Conservation (phyloP, 805 yeast species). For the Clavispora santaluciae region DNA sequence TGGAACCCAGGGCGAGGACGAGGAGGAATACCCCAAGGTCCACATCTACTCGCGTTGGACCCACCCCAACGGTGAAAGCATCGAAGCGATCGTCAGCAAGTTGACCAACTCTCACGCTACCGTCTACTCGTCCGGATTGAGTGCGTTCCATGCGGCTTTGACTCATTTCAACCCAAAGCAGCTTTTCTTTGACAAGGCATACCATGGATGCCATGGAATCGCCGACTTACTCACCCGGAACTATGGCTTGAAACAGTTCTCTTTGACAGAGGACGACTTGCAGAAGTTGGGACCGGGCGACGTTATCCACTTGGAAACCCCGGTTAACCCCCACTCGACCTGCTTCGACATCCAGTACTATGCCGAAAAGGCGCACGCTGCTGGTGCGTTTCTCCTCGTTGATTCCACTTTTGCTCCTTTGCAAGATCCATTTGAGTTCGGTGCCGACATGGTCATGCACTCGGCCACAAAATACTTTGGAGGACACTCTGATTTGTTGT, state of each 20-base stretch:
- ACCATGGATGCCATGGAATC: conserved; percentile 80
- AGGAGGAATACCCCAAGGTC: conserved; percentile 8
- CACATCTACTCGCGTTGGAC: conserved; percentile 60
- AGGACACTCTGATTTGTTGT: conserved; percentile 89
- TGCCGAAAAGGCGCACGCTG: conserved; percentile 67
- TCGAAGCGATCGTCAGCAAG: conserved; percentile 59
- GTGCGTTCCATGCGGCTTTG: conserved; percentile 76
- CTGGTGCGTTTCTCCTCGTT: conserved; percentile 67
- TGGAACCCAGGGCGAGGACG: conserved; percentile 21
- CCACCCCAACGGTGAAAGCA: conserved; percentile 67
- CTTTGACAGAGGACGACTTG: conserved; percentile 25
- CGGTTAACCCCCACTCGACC: conserved; percentile 79
- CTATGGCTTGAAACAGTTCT: conserved; percentile 47
- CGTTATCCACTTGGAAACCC: conserved; percentile 79
- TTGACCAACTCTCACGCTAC: conserved; percentile 63
- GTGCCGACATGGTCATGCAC: conserved; percentile 87
- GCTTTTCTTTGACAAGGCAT: conserved; percentile 72
- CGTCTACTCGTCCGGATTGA: conserved; percentile 70
- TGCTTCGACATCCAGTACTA: conserved; percentile 57
- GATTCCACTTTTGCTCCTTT: conserved; percentile 93
- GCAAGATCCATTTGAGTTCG: conserved; percentile 73
- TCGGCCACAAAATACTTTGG: conserved; percentile 93
- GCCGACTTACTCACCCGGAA: conserved; percentile 59
- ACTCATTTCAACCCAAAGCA: conserved; percentile 67
- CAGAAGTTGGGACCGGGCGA: conserved; percentile 63